phyloP scores from a whole-genome alignment of 441 rosid genomes.

The Codiaeum variegatum region DNA sequence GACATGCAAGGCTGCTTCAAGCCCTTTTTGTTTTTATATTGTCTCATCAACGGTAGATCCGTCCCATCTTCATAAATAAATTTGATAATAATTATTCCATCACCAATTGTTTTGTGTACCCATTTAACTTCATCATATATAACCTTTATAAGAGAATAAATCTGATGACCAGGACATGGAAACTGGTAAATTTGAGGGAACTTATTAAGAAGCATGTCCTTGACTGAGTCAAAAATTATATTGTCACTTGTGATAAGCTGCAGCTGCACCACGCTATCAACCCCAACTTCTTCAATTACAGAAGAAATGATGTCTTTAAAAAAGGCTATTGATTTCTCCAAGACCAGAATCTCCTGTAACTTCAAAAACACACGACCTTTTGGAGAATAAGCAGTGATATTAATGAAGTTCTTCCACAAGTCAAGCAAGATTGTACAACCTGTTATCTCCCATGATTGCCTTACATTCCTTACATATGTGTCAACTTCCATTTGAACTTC shows the following conservation, averaged over 20 bases:
- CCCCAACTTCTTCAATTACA: background rate
- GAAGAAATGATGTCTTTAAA: background rate
- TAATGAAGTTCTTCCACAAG: background rate
- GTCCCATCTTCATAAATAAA: background rate
- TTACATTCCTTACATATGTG: background rate
- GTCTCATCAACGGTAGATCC: background rate
- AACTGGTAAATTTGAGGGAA: background rate
- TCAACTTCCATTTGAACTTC: background rate
- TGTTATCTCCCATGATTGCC: background rate
- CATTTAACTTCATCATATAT: background rate
- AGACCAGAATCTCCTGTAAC: background rate
- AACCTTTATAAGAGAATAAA: background rate
- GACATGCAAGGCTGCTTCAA: background rate
- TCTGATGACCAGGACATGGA: background rate
- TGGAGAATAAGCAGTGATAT: background rate
- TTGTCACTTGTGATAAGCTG: background rate
- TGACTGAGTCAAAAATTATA: background rate
- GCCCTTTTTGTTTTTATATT: background rate
- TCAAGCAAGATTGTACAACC: slow-evolving; percentile 6
- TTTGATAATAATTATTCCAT: background rate
- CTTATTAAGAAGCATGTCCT: background rate
- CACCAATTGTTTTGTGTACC: background rate
- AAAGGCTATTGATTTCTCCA: no score
- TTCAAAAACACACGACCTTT: background rate
- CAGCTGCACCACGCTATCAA: background rate